phyloP scores from a whole-genome alignment of 176 grass and related monocot genomes.

The sorghum (Sorghum bicolor) region DNA sequence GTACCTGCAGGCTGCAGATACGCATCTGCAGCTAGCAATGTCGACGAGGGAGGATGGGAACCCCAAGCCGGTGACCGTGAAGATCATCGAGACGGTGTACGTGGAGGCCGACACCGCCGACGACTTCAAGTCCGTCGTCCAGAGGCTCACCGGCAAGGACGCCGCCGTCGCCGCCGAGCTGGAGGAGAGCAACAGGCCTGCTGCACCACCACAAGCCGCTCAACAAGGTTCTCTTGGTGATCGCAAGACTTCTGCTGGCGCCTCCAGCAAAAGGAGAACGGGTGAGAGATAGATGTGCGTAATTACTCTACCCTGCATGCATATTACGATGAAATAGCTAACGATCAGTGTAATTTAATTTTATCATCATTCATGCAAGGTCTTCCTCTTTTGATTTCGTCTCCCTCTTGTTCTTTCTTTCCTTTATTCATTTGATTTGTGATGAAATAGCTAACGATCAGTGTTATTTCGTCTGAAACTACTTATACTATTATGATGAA shows the following conservation, averaged over 20 bases:
- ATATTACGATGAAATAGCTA: too few species aligned
- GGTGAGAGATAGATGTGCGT: neutral
- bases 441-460: neutral
- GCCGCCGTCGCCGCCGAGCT: neutral
- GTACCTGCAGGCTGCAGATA: neutral
- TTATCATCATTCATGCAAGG: neutral
- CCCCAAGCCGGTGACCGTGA: slow-evolving; percentile 37
- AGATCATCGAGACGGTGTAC: slow-evolving; percentile 72
- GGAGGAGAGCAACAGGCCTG: neutral
- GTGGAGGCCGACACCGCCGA: slow-evolving; percentile 50
- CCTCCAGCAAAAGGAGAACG: neutral
- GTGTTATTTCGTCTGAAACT: neutral
- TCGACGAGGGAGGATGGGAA: slow-evolving; percentile 37
- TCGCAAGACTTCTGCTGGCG: neutral
- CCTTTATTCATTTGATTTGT: neutral
- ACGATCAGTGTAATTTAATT: too few species aligned
- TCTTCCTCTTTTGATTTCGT: neutral
- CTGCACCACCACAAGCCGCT: neutral
- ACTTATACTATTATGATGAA: neutral
- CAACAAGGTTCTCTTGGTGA: neutral
- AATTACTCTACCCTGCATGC: too few species aligned
- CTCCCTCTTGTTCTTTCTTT: neutral
- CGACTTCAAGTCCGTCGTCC: slow-evolving; percentile 69
- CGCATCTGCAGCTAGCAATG: slow-evolving; percentile 18
- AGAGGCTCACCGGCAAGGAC: slow-evolving; percentile 59